Evolutionary conservation across 1,284 basidiomycete genomes (phyloP).

Genomic region (Puccinia coronata): DNA sequence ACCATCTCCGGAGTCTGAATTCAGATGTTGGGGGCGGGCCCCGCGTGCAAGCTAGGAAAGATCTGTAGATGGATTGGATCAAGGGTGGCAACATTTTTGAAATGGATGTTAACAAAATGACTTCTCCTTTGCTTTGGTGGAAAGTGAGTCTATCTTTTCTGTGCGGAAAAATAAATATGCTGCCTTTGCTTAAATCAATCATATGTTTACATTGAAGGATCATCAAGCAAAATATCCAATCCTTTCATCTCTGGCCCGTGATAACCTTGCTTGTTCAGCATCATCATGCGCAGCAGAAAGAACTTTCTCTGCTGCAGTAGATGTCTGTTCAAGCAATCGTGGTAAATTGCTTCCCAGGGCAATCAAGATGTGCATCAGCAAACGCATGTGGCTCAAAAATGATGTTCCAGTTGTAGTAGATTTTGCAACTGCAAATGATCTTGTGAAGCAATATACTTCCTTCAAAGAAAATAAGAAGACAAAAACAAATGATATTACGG

Average conservation of each 20-base stretch:
- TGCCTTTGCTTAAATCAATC: neutral
- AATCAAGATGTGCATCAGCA: neutral
- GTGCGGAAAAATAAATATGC: no score
- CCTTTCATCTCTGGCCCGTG: constrained; percentile 16
- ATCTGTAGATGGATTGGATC: no score
- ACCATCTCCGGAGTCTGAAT: no score
- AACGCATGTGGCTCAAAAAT: no score
- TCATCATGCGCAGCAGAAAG: constrained; percentile 23
- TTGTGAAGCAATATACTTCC: no score
- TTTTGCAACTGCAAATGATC: no score
- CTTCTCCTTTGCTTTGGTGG: neutral
- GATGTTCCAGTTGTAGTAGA: no score
- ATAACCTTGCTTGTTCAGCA: constrained; percentile 11
- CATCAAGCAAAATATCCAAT: constrained; percentile 4
- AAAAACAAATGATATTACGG: no score
- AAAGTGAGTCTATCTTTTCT: neutral
- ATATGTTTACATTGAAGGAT: neutral
- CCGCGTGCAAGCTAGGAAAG: no score
- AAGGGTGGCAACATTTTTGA: neutral
- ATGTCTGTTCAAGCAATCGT: constrained; percentile 7
- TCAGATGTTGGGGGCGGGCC: no score
- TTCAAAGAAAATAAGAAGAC: no score
- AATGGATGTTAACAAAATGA: neutral
- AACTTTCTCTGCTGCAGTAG: constrained; percentile 18
- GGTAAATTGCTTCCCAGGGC: neutral